These are phyloP conservation scores for Curvularia verruculosa DNA, from an alignment of 2,329 filamentous ascomycete genomes.

Conservation along the genomic window DNA sequence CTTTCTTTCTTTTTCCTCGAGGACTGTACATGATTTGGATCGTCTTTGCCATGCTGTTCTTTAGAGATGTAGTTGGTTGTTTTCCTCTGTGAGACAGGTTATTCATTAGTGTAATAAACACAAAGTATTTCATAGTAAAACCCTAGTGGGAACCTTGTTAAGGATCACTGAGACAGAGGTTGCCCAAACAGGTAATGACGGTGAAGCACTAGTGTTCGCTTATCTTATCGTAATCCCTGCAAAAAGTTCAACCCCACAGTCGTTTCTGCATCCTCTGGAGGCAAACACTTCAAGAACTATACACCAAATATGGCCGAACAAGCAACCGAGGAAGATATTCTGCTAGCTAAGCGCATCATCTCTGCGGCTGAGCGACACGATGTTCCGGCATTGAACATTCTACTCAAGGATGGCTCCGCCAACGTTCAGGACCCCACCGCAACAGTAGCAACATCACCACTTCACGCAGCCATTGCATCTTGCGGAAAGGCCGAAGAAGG, in stretches of 20 bases:
- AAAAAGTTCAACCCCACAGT: slow-evolving; percentile 20
- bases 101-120: background rate
- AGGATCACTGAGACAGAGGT: background rate
- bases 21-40: background rate
- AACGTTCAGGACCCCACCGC: slow-evolving; percentile 48
- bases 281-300: slow-evolving; percentile 2
- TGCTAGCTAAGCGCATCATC: slow-evolving; percentile 47
- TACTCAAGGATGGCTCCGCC: slow-evolving; percentile 46
- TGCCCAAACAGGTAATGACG: slow-evolving; percentile 13
- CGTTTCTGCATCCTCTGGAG: slow-evolving; percentile 6
- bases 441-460: slow-evolving; percentile 41
- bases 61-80: background rate
- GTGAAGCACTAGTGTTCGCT: slow-evolving; percentile 20
- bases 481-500: slow-evolving; percentile 40
- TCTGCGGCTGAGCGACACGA: slow-evolving; percentile 46
- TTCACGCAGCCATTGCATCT: slow-evolving; percentile 44
- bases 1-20: background rate
- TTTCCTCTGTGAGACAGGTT: background rate
- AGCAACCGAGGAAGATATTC: slow-evolving; percentile 45
- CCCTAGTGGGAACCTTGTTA: background rate
- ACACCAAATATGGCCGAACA: slow-evolving; percentile 40
- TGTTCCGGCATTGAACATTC: slow-evolving; percentile 39
- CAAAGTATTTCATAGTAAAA: background rate
- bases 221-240: slow-evolving; percentile 19
- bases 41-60: background rate